phyloP scores from a whole-genome alignment of 441 rosid species.

The Hypseocharis bilobata region DNA sequence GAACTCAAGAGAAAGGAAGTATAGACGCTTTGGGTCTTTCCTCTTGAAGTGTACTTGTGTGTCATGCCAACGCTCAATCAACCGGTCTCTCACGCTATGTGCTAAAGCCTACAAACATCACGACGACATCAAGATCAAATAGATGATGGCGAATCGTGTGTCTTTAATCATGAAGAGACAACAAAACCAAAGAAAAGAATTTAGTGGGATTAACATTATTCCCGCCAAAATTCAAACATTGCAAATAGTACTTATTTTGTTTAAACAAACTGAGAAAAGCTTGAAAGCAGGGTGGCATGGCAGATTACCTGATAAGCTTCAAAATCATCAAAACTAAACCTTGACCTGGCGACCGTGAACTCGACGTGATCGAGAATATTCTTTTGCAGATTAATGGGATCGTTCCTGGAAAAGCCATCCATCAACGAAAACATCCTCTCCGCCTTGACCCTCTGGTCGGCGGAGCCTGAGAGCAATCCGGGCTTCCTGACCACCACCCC shows the following conservation, averaged over 20 bases:
- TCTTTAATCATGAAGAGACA: too few species aligned
- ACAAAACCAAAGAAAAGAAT: too few species aligned
- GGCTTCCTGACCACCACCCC: constrained; percentile 26
- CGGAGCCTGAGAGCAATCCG: not conserved
- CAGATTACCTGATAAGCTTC: constrained; percentile 51
- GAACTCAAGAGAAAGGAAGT: constrained; percentile 48
- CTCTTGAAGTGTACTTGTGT: constrained; percentile 38
- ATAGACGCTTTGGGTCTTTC: constrained; percentile 44
- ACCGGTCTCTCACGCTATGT: constrained; percentile 41
- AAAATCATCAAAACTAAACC: constrained; percentile 45
- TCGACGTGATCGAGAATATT: constrained; percentile 42
- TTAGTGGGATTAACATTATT: too few species aligned
- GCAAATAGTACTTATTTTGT: too few species aligned
- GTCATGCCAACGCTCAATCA: constrained; percentile 48
- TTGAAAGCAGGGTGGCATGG: too few species aligned
- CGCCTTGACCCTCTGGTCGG: constrained; percentile 25
- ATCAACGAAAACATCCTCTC: constrained; percentile 42
- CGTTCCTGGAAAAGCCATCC: constrained; percentile 42
- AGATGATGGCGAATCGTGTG: not conserved
- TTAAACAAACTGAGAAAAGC: too few species aligned
- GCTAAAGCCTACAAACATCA: constrained; percentile 34
- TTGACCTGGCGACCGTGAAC: constrained; percentile 40
- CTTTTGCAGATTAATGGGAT: constrained; percentile 36
- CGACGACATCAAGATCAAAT: not conserved
- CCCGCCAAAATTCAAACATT: constrained; percentile 37